Evolutionary conservation across 495 filamentous ascomycete species (phyloP), one percentile per base, ranked within the genome.

Genomic region (Saxispiralis lemnorum): DNA sequence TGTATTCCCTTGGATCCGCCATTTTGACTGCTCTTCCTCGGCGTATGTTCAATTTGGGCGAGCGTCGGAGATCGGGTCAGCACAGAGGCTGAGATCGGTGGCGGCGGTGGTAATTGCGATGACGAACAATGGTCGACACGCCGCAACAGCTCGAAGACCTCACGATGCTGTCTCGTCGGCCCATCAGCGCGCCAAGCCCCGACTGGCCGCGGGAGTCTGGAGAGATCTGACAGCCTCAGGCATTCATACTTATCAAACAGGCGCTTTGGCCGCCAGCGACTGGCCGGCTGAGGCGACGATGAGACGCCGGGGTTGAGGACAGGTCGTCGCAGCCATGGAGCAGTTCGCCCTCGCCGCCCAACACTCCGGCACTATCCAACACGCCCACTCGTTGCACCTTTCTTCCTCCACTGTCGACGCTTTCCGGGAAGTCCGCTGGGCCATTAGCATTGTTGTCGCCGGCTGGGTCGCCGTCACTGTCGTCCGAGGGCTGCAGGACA

Each of bases 1-100:
- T 79, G 46, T 73, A 66, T 54, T 83, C 75, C 54, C 69, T 66
- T 35, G 78, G 77, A 55, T 74, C 68, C 54, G 64, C 64, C 61
- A 65, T 62, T 67, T 72, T 70, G 53, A 37, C 44, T 34, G 18
- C 43, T 43, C 18, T 2, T 36, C 31, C 21, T 17, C 9, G 18
- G 24, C 24, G 24, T 30, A 13, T 10, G 34, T 14, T 35, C 5
- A 13, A 17, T 12, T n/a, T 33, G 34, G 34, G 34, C 12, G 12
- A 5, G 34, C 16, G 16, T 30, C 30, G 18, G 17, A 9, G 7
- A 12, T 11, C 12, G 21, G 7, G 38, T 31, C 24, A 28, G 24
- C 13, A 20, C 14, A 20, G 16, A 28, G 19, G 38, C 38, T 15
- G 38, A 28, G 10, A 20, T 24, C 30, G 19, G 38, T 6, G 2